Base-by-base conservation (phyloP, 306 rosid genomes). In the Calophaca sinica region DNA sequence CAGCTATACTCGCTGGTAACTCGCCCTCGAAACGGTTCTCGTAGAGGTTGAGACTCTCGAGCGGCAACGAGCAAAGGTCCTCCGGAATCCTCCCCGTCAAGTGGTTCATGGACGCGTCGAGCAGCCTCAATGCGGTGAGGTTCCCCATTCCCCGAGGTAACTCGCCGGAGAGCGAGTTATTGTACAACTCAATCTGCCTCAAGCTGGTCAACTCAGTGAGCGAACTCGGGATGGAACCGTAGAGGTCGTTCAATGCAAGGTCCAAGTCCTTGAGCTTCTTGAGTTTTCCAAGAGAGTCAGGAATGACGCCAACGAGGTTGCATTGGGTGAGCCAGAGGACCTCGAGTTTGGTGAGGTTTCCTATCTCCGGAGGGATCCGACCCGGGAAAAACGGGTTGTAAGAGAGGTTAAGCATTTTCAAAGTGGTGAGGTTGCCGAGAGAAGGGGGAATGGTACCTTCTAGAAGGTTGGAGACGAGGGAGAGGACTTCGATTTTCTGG, bases 351-450 rank as follows among this genome's bases (percentile, higher is more conserved):
- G 88, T 84, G 1, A 94, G 51, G 83, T 92, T 94, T 0, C 97
- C 97, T 0, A 92, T 45, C 76, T 88, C 93, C 61, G 84, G 59
- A 0, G 99, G 97, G 64, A 94, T 81, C 85, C 78, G 88, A 50
- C 96, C 90, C 14, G 96, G 97, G 0, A 44, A 11, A n/a, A 91
- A 94, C 4, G 96, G 96, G 83, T 94, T 94, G 82, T 90, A 92
- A 2, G 97, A 92, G 1, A 94, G 87, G 66, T 92, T 94, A 0
- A 94, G 89, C 97, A 87, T 90, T 54, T 84, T 92, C 9, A 94
- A 81, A 0, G 88, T 66, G 0, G 86, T 72, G 3, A 94, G 35
- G 62, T 88, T 88, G 0, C 92, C 96, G 0, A 94, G 76, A 2
- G 84, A 80, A 0, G 99, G 9, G 0, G 99, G 97, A 0, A 92